Evolutionary conservation across 768 basidiomycete species (phyloP), one percentile per base, ranked within the genome.

Genomic region (Dioszegia hungarica): DNA sequence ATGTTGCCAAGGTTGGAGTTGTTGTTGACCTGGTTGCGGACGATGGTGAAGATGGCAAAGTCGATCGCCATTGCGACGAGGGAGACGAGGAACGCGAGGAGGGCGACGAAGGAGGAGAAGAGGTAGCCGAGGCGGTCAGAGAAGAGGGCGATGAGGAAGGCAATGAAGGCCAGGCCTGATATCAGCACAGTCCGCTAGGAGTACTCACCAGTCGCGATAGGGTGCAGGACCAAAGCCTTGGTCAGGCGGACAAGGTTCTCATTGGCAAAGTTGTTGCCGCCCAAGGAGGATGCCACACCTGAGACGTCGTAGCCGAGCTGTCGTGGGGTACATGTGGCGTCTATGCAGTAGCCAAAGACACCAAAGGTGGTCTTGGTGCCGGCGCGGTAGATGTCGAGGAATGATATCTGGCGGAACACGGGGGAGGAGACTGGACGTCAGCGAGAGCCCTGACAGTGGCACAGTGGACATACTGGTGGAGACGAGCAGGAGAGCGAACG

Each of bases 211-310:
- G 70, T 60, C 6, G 69, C 70, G 57, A 77, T 70, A 31, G 75
- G 75, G 45, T 75, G 74, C 15, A 77, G 59, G 56, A 77, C 64
- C 40, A 77, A 57, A 14, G 70, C 70, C n/a, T 67, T 68, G 22
- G 73, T 74, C 44, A 70, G 45, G 25, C 41, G 28, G 17, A 66
- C 45, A 8, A 72, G 37, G 31, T 49, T 39, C 22, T 50, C 45
- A 27, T 68, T 68, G 27, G 38, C 33, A 31, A 61, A 68, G 10
- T 27, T 55, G 24, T 36, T 52, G 25, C 37, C 33, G 14, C 37
- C 49, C 10, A 59, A 17, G 20, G 24, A 37, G n/a, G 60, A 49
- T 19, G 57, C 40, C 17, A 65, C 40, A 10, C 19, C 24, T 24
- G 70, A 43, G 29, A 68, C 60, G 47, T 59, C 50, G 52, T 72